phyloP scores from a whole-genome alignment of 345 rosid species.

The Moricandia moricandioides region DNA sequence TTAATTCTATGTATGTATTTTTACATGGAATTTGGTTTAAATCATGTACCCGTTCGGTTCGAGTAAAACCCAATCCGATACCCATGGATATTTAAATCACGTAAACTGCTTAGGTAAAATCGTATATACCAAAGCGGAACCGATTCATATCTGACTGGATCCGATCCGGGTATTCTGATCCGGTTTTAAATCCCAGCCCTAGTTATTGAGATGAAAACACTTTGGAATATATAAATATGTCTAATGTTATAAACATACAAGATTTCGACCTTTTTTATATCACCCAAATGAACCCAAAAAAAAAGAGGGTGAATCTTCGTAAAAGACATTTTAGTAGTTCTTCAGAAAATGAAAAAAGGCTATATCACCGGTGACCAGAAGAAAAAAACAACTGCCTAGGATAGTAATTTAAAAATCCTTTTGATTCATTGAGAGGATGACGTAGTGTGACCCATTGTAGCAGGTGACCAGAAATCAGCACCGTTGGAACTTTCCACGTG shows the following conservation, averaged over 20 bases:
- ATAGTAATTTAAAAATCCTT: conserved; percentile 1
- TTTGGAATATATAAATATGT: not conserved
- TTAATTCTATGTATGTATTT: too few relatives aligned
- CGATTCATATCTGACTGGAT: too few relatives aligned
- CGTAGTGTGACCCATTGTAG: conserved; percentile 38
- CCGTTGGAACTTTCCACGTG: conserved; percentile 70
- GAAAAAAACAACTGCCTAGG: not conserved
- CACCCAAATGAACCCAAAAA: conserved; percentile 4
- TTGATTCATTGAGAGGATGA: conserved; percentile 22
- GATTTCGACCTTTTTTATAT: conserved; percentile 10
- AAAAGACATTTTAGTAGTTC: conserved; percentile 10
- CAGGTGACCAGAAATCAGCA: conserved; percentile 94
- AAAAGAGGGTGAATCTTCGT: conserved; percentile 22
- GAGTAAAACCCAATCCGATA: too few relatives aligned
- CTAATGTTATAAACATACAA: not conserved
- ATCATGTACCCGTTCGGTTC: too few relatives aligned
- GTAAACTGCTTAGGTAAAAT: too few relatives aligned
- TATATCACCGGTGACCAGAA: not conserved
- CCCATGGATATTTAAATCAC: too few relatives aligned
- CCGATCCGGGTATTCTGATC: too few relatives aligned
- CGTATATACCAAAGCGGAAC: too few relatives aligned
- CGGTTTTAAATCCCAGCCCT: too few relatives aligned
- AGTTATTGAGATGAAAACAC: not conserved
- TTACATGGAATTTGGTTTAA: too few relatives aligned
- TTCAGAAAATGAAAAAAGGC: not conserved